Conservation (phyloP, 2,329 filamentous ascomycete species). For the Ilyonectria sp. region DNA sequence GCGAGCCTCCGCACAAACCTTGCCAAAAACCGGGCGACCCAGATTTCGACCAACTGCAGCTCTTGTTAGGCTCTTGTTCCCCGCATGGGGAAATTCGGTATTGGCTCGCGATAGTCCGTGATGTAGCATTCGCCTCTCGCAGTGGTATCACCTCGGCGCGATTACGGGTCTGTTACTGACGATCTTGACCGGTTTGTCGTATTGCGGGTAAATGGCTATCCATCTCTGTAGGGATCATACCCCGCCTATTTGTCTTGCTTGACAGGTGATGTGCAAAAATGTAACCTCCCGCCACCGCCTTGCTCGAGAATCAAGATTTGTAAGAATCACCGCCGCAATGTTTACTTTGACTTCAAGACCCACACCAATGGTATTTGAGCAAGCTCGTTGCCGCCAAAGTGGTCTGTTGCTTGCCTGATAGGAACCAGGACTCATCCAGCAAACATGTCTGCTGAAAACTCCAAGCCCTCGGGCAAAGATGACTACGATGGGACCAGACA, state of each 20-base stretch:
- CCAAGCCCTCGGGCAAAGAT: constrained; percentile 6
- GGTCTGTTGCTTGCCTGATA: too few species aligned
- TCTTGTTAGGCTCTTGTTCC: neutral
- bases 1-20: neutral
- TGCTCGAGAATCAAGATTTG: neutral
- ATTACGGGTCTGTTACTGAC: neutral
- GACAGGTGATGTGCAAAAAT: neutral
- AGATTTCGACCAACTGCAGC: neutral
- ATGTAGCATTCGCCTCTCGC: neutral
- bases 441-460: constrained; percentile 14
- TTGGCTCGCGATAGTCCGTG: neutral
- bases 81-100: neutral
- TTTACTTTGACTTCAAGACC: neutral
- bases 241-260: neutral
- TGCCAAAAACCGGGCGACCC: neutral
- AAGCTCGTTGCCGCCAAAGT: neutral
- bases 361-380: neutral
- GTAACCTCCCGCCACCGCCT: neutral
- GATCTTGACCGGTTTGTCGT: neutral
- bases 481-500: constrained; percentile 6
- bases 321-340: neutral
- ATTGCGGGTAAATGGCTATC: neutral
- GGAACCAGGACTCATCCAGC: too few species aligned
- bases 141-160: neutral
- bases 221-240: neutral